Evolutionary conservation across 805 yeast genomes (phyloP), one percentile per base, ranked within the genome.

Genomic region (Myxozyma kluyveri): DNA sequence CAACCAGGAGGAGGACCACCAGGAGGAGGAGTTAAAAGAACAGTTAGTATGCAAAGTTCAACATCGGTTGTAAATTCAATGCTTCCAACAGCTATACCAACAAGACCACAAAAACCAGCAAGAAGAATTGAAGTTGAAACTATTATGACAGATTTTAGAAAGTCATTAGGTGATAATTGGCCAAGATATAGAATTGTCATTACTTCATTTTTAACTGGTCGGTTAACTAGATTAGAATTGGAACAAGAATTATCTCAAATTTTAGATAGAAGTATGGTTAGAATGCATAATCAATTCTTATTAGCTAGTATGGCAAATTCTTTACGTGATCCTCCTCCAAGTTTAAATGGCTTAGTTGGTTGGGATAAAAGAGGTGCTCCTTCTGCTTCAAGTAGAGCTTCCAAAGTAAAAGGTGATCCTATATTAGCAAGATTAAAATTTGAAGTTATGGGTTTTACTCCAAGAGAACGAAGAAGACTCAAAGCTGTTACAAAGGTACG

Each of bases 251-350:
- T 88, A 29, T 73, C 74, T 40, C 77, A 77, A n/a, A 72, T 86
- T 24, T 72, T 89, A 18, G 76, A 74, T 46, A 67, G 66, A 24
- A 69, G 70, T 19, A 72, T 82, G 45, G 65, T 79, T 35, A 73
- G 81, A 50, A 77, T 83, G 73, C 99, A 93, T 69, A 91, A 91
- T 69, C 88, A 86, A 65, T 73, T 91, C 41, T 70, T 91, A 40
- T 73, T 91, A 49, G 82, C 95, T 14, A 84, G 88, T 64, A 74
- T 90, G 58, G 89, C 96, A 22, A 91, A 90, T 68, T 79, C 96
- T 3, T 73, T 88, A 50, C 77, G 88, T 52, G 93, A 86, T 56
- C 81, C 83, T 18, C 88, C 93, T 0, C 72, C 76, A 4, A 88
- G 81, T 59, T 77, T 66, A 26, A 66, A 56, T 42, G 70, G 61